Base-by-base conservation (phyloP, 2,329 filamentous ascomycete species). In the Paracorniculantispora psalliotae region DNA sequence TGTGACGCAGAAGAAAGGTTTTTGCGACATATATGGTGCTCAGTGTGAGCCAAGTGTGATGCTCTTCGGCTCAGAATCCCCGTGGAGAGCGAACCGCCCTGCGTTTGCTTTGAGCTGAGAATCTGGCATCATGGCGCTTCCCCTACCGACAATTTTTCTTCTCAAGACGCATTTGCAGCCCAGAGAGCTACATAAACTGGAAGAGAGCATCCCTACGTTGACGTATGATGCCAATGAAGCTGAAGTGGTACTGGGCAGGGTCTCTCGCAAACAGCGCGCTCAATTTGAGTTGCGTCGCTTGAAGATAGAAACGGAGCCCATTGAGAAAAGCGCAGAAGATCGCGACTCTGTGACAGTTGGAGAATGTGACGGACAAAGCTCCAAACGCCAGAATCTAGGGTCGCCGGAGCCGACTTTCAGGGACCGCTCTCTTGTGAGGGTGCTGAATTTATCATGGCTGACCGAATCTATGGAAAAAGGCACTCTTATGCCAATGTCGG, bases 171-270 rank as follows among this genome's bases (percentile, higher is more conserved):
- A 91, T 68, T 78, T 96, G 28, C 74, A 79, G 1, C 73, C 82
- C 1, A 80, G 86, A 7, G 82, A 88, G 62, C 75, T 90, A 10
- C 82, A 86, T 52, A 72, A 79, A 33, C 70, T 91, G 15, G 87
- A 92, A 68, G 81, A 85, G 26, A 79, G 79, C 23, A 81, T 96
- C 10, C 77, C 81, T 4, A 80, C 79, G 0, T 69, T 94, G 56
- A 92, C 90, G 0, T 87, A 88, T 60, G 83, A 93, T 69, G 77
- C 88, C 55, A 77, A 79, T 15, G 88, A 93, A 71, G 91, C 91
- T 1, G 79, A 82, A 4, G 72, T 97, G 3, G 78, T 96, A 2
- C 70, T 97, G 30, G 91, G 89, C 2, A 90, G 86, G 64, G 80
- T 96, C 35, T 79, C 79, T 0, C 87, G 84, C 58, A 86, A 83